Conservation (phyloP, 805 yeast species). For the Hanseniaspora taiwanica region DNA sequence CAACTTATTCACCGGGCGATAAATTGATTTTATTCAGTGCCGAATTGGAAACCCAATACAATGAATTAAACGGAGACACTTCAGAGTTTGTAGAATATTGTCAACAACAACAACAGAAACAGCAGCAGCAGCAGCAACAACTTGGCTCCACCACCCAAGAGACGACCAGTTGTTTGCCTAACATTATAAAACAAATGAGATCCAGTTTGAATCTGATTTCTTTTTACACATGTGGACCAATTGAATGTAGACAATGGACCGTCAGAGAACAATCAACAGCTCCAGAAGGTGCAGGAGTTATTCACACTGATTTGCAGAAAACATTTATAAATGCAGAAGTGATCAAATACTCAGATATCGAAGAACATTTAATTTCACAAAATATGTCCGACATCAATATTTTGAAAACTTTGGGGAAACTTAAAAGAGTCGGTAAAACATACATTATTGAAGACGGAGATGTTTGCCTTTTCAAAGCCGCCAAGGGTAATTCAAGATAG, state of each 20-base stretch:
- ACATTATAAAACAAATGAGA: slow-evolving; percentile 54
- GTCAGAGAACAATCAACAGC: slow-evolving; percentile 63
- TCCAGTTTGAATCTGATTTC: slow-evolving; percentile 57
- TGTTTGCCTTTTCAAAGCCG: slow-evolving; percentile 58
- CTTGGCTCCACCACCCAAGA: too few relatives aligned
- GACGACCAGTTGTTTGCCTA: slow-evolving; percentile 30
- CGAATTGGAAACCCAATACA: slow-evolving; percentile 29
- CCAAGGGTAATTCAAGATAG: slow-evolving; percentile 40
- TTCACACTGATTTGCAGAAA: slow-evolving; percentile 72
- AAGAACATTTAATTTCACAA: slow-evolving; percentile 6
- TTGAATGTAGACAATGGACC: slow-evolving; percentile 85
- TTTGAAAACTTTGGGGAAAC: slow-evolving; percentile 17
- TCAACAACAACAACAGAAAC: slow-evolving; percentile 29
- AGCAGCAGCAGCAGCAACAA: slow-evolving; percentile 30
- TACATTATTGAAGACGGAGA: slow-evolving; percentile 80
- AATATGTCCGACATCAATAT: slow-evolving; percentile 5
- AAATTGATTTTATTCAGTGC: slow-evolving; percentile 59
- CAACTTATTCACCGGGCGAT: slow-evolving; percentile 52
- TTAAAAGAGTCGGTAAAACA: slow-evolving; percentile 46
- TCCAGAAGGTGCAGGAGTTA: slow-evolving; percentile 82
- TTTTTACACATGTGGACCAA: slow-evolving; percentile 76
- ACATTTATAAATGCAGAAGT: slow-evolving; percentile 74
- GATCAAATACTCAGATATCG: slow-evolving; percentile 49
- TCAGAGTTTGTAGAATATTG: slow-evolving; percentile 8
- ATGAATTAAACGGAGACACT: slow-evolving; percentile 10